These are phyloP conservation scores for Stachybotrys echinatus DNA, from an alignment of 2,329 filamentous ascomycete genomes.

Conservation along the genomic window DNA sequence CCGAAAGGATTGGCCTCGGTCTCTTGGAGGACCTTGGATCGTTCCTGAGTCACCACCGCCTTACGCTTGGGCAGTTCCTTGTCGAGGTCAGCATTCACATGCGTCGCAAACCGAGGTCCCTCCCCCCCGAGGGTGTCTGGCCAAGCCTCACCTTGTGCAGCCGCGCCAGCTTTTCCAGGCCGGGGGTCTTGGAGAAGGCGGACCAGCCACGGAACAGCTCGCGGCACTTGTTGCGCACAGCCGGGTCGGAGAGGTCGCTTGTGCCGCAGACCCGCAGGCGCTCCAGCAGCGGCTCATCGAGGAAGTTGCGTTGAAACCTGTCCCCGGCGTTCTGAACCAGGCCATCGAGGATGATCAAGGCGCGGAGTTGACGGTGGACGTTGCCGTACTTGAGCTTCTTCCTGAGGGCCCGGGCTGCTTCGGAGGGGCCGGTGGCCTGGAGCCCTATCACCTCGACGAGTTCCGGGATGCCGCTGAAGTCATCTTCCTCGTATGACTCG, in stretches of 20 bases:
- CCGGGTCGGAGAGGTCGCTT: conserved; percentile 75
- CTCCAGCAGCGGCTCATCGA: conserved; percentile 87
- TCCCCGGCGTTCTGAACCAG: conserved; percentile 91
- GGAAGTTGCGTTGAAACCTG: conserved; percentile 80
- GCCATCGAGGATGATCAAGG: conserved; percentile 83
- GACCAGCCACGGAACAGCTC: conserved; percentile 86
- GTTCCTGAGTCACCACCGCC: conserved; percentile 67
- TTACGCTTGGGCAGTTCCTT: conserved; percentile 62
- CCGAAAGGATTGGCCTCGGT: conserved; percentile 70
- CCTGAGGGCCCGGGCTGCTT: conserved; percentile 85
- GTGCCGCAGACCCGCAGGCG: conserved; percentile 83
- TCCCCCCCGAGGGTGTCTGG: no score
- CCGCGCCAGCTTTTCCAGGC: conserved; percentile 72
- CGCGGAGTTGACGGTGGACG: conserved; percentile 84
- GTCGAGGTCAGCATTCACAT: conserved; percentile 6
- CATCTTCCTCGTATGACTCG: conserved; percentile 85
- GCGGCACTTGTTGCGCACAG: conserved; percentile 85
- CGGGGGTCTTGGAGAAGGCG: conserved; percentile 74
- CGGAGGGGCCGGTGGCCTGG: conserved; percentile 77
- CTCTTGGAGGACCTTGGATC: conserved; percentile 78
- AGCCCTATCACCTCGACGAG: conserved; percentile 91
- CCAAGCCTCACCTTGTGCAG: conserved; percentile 61
- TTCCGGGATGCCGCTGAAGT: conserved; percentile 86
- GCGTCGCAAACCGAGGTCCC: no score
- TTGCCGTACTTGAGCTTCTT: conserved; percentile 99